Evolutionary conservation across 1,284 basidiomycete genomes (phyloP), one percentile per base, ranked within the genome.

Genomic region (Fomitopsis pinicola): DNA sequence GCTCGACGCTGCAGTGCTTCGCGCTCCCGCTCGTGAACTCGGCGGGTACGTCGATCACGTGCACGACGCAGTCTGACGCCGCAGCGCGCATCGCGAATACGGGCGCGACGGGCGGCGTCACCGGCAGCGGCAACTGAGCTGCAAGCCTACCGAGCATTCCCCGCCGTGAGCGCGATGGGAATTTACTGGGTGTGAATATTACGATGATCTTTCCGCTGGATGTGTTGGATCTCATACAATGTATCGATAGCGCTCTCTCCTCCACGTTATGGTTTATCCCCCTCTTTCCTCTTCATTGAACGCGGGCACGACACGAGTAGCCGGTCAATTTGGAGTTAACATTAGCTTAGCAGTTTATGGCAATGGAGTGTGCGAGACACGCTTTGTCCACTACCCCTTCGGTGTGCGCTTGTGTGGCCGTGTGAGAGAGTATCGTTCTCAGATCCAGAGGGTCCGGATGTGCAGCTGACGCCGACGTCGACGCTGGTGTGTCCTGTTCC

Each of bases 11-110:
- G 17, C 73, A 70, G 26, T 88, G 86, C 70, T 76, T 78, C 46
- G 84, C 84, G 7, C 80, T 87, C 53, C 85, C 86, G 26, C 78
- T 87, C 55, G 83, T 86, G 42, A 85, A 86, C 73, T 74, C 69
- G 59, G 65, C 75, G 6, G 86, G 85, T 46, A 87, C 85, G 7
- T 81, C 79, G 36, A 73, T 86, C 64, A 76, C 84, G 36, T 88
- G 86, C 72, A 78, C 78, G 42, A 83, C 82, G 14, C 57, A 71
- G 46, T 75, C 75, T 30, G 86, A 87, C 69, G 82, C 82, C 10
- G 62, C 68, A 8, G 71, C 81, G n/a, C 78, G 85, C 56, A 85
- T 87, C 60, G 72, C 75, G 12, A 78, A 77, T 1, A 81, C 82
- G 33, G 84, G 84, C 55, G 84, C 79, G 8, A 75, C 76, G 17